These are phyloP conservation scores for Setomelanomma holmii DNA, from an alignment of 2,329 filamentous ascomycete genomes.

Conservation along the genomic window DNA sequence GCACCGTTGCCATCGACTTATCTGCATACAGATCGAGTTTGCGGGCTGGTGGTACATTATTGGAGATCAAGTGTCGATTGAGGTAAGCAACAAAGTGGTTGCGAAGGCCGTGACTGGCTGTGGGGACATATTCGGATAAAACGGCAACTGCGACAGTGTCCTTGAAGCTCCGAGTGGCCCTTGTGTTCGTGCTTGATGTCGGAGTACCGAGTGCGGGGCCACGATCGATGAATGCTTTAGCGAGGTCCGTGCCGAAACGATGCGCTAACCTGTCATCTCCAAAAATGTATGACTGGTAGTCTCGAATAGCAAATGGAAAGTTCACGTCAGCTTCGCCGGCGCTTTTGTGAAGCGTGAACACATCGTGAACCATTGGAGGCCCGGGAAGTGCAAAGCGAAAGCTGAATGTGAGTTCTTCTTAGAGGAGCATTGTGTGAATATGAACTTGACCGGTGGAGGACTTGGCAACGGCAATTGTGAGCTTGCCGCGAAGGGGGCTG, in stretches of 20 bases:
- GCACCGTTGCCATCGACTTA: conserved; percentile 3
- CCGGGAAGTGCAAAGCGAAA: conserved; percentile 3
- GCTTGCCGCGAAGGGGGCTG: conserved; percentile 25
- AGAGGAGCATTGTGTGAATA: conserved; percentile 18
- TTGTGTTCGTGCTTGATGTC: conserved; percentile 8
- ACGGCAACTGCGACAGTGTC: conserved; percentile 31
- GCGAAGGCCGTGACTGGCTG: conserved; percentile 29
- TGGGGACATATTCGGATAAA: conserved; percentile 28
- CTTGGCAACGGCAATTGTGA: conserved; percentile 20
- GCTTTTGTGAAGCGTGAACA: conserved; percentile 28
- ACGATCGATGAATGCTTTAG: conserved; percentile 30
- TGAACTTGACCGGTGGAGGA: conserved; percentile 14
- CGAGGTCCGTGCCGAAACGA: conserved; percentile 33
- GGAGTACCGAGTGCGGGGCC: conserved; percentile 12
- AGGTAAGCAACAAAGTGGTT: conserved; percentile 32
- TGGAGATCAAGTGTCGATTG: conserved; percentile 29
- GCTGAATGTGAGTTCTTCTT: background rate
- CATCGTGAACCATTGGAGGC: conserved; percentile 29
- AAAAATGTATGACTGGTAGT: conserved; percentile 35
- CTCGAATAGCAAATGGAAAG: conserved; percentile 28
- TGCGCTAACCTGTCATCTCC: conserved; percentile 33
- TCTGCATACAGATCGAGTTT: conserved; percentile 26
- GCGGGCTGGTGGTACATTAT: conserved; percentile 20
- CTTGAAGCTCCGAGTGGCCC: conserved; percentile 19
- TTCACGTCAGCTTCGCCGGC: conserved; percentile 14